Base-by-base conservation (phyloP, 805 yeast species). In the Cyberlindnera petersonii region DNA sequence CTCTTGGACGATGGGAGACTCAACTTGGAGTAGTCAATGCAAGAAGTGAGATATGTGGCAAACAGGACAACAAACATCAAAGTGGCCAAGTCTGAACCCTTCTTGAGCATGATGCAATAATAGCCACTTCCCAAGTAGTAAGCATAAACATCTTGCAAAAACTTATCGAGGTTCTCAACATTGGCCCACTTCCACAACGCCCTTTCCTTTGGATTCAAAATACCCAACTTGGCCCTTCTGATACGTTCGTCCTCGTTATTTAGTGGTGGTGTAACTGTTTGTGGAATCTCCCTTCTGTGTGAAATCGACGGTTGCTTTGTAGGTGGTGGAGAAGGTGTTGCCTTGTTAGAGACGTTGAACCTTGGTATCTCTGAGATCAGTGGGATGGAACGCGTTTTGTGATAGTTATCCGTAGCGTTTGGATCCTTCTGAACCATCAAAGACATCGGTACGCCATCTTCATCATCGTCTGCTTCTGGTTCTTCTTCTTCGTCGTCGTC, bases 151-250 rank as follows among this genome's bases (percentile, higher is more conserved):
- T 91, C 95, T 37, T 77, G 78, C 15, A 93, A 66, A 52, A 91
- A 93, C 32, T 77, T 74, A 63, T 93, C 99, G 59, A 93, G 71
- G 59, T 93, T 93, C 49, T 85, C 86, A 18, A 93, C 86, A 54
- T 93, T 93, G 1, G 98, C 95, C 98, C 98, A 93, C 44, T 86
- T 73, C 87, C 97, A 93, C 14, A 85, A 66, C 0, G 98, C 95
- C 34, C 87, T 66, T 55, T 89, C 96, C 43, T 68, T 68, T 1
- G 85, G 76, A 35, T 78, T 75, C 20, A 79, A 54, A 1, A 71
- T 65, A 7, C 74, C 72, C 7, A 71, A 37, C 17, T 39, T 48
- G 6, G 58, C 57, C 24, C 60, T 47, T 33, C 60, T 44, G 9
- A 35, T 33, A 6, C 55, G 38, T 19, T 58, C 60, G 9, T 50